Base-by-base conservation (phyloP, 1,139 yeast genomes). In the Maudiozyma humilis region DNA sequence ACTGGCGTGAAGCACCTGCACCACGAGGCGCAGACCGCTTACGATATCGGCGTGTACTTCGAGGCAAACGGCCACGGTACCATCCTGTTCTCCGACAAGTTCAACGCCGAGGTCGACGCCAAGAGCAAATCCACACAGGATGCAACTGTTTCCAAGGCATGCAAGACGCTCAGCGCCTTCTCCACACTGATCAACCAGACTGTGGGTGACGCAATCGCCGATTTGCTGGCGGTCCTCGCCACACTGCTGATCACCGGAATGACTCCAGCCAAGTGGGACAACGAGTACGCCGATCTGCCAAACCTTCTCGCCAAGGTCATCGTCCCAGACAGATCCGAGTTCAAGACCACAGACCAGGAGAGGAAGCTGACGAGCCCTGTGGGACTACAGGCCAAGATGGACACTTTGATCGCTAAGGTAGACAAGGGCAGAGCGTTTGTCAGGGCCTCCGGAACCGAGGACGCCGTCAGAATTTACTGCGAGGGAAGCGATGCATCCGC, bases 31-130 rank as follows among this genome's bases (percentile, higher is more conserved):
- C 95, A 95, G 1, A 79, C 76, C 49, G 73, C 78, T 44, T 91
- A 77, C 59, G 97, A 88, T 58, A 74, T 91, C 51, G 98, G 98
- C 19, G 80, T 91, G 18, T 91, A 93, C 65, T 91, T 91, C 57
- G 99, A 91, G 69, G 98, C 99, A 43, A 91, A 91, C 60, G 99
- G 99, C n/a, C 99, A 91, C 59, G 99, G 99, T 13, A 93, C 99
- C 0, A 95, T 91, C 3, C 69, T 88, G 17, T 93, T 91, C 60
- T 77, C 85, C 5, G 72, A 75, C 0, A 72, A 73, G 16, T 86
- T 75, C 45, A 75, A 70, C 51, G 8, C 29, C 8, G 16, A 39
- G 7, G 36, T 44, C 7, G 17, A 27, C 33, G 17, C 25, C 8
- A 23, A 23, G 27, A n/a, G n/a, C n/a, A n/a, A n/a, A n/a, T n/a